Percentiles rank a stretch among this genome's conserved stretches.
phyloP scores from a whole-genome alignment of 495 filamentous ascomycete genomes.

The Aspergillus funiculosus region DNA sequence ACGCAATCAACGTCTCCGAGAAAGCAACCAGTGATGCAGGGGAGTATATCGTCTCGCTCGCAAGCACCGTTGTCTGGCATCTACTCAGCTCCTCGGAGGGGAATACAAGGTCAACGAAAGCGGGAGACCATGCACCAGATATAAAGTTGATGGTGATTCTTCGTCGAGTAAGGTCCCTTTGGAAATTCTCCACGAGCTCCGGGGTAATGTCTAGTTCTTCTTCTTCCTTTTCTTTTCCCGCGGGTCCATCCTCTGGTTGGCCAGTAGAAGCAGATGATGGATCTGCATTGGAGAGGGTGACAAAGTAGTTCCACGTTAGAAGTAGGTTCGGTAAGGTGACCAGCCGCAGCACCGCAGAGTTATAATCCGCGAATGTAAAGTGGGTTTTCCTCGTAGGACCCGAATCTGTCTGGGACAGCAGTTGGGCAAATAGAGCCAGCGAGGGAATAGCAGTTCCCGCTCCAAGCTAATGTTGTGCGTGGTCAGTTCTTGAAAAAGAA shows the following conservation, averaged over 20 bases:
- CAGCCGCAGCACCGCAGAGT: constrained; percentile 73
- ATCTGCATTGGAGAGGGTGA: constrained; percentile 16
- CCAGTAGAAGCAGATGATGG: neutral
- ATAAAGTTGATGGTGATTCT: constrained; percentile 65
- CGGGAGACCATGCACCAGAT: constrained; percentile 75
- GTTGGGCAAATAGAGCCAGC: constrained; percentile 67
- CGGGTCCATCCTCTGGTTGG: constrained; percentile 1
- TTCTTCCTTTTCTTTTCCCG: constrained; percentile 37
- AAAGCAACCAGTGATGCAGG: constrained; percentile 68
- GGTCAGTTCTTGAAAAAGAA: neutral
- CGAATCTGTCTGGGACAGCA: constrained; percentile 40
- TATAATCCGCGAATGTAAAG: constrained; percentile 85
- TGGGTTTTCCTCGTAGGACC: constrained; percentile 33
- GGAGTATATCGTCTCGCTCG: constrained; percentile 94
- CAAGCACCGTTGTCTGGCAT: constrained; percentile 55
- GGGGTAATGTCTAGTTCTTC: constrained; percentile 72
- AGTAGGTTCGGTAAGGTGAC: constrained; percentile 87
- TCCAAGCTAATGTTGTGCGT: constrained; percentile 55
- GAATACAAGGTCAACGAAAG: constrained; percentile 56
- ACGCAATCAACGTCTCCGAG: constrained; percentile 59
- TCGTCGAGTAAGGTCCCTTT: constrained; percentile 46
- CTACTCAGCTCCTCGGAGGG: constrained; percentile 9
- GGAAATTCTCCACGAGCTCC: constrained; percentile 57
- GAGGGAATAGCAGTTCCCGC: constrained; percentile 86
- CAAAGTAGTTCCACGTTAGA: constrained; percentile 60